These are phyloP conservation scores for Rhizopogon roseolus DNA, from an alignment of 768 basidiomycete species.

Conservation along the genomic window DNA sequence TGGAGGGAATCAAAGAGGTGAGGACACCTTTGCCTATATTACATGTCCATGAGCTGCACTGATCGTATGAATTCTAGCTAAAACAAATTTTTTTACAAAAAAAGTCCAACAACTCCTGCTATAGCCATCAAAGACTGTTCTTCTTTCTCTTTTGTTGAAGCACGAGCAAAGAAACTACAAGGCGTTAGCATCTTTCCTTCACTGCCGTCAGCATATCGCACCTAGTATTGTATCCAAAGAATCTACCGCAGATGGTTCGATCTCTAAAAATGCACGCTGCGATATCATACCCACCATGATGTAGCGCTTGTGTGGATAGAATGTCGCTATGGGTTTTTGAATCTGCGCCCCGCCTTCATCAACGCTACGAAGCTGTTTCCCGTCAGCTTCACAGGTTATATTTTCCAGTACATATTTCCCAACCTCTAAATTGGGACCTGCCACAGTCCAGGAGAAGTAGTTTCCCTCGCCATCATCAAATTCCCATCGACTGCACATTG, in stretches of 20 bases:
- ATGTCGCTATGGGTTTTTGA: conserved; percentile 27
- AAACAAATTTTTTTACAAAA: neutral
- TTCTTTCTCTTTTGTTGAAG: conserved; percentile 23
- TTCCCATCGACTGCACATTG: conserved; percentile 13
- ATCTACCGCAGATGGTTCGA: conserved; percentile 25
- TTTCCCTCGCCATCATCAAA: conserved; percentile 20
- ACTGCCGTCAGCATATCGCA: conserved; percentile 11
- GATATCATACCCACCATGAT: conserved; percentile 30
- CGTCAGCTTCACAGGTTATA: neutral
- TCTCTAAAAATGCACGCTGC: conserved; percentile 30
- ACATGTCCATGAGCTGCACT: conserved; percentile 1
- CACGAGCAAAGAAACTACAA: conserved; percentile 28
- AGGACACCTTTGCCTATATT: conserved; percentile 5
- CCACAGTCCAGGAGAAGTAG: conserved; percentile 14
- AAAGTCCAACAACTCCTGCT: neutral
- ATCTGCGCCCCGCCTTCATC: conserved; percentile 20
- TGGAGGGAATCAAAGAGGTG: conserved; percentile 49
- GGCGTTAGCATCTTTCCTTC: neutral
- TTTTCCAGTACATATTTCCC: neutral
- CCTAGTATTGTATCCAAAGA: conserved; percentile 32
- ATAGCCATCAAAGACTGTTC: conserved; percentile 6
- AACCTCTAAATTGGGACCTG: conserved; percentile 10
- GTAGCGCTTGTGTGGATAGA: conserved; percentile 29
- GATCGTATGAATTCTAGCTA: conserved; percentile 10
- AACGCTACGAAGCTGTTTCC: conserved; percentile 19